Evolutionary conservation across 2,329 filamentous ascomycete genomes (phyloP).

Genomic region (Aureobasidium vineae): DNA sequence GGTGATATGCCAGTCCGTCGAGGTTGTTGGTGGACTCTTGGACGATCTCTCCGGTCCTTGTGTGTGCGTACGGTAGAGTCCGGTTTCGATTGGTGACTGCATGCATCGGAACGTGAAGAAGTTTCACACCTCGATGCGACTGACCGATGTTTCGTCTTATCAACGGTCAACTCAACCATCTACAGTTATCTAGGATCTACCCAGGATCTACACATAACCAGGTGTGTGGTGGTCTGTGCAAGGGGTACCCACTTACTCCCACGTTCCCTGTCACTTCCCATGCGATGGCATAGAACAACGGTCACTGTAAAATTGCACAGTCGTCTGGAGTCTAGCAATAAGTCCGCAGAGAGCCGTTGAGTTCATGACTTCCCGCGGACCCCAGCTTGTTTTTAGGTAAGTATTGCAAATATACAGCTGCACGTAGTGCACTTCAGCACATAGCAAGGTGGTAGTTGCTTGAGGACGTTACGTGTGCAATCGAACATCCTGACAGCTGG

Average conservation of each 20-base stretch:
- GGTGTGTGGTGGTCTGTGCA: background rate
- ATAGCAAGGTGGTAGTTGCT: background rate
- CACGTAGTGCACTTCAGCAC: background rate
- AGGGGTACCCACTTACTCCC: background rate
- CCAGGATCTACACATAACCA: conserved; percentile 2
- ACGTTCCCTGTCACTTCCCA: background rate
- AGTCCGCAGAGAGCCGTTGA: background rate
- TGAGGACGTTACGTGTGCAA: conserved; percentile 2
- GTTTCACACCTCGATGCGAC: background rate
- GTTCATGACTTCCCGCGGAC: background rate
- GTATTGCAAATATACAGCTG: background rate
- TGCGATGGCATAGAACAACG: background rate
- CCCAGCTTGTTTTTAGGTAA: background rate
- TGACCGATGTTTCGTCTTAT: conserved; percentile 18
- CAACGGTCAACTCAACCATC: conserved; percentile 15
- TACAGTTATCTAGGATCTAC: conserved; percentile 18
- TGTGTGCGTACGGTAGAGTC: background rate
- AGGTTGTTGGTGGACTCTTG: background rate
- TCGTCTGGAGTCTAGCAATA: background rate
- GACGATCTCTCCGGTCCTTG: background rate
- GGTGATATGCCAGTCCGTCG: background rate
- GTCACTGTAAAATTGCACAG: background rate
- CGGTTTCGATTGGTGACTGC: background rate
- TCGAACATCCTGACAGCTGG: background rate
- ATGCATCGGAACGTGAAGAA: background rate